Conservation (phyloP, 768 basidiomycete species). For the Russula ochroleuca region DNA sequence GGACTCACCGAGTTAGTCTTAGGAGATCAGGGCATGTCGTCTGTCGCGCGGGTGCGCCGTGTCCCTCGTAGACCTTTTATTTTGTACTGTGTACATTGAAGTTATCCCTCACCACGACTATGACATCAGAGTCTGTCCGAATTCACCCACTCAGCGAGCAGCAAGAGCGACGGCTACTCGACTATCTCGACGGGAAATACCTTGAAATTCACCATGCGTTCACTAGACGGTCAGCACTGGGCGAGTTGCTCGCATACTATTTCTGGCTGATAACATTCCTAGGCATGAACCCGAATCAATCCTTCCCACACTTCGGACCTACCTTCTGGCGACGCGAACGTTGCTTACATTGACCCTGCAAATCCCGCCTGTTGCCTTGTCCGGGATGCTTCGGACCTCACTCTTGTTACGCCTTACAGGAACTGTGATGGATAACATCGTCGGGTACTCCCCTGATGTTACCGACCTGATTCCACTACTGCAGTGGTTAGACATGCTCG, state of each 20-base stretch:
- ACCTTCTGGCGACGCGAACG: conserved; percentile 53
- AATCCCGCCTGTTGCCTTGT: conserved; percentile 70
- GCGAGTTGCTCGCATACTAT: not conserved
- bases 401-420: conserved; percentile 70
- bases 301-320: conserved; percentile 54
- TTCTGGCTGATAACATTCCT: not conserved
- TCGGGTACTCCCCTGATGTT: conserved; percentile 52
- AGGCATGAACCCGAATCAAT: conserved; percentile 46
- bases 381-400: conserved; percentile 58
- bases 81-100: not conserved
- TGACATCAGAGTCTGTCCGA: not conserved
- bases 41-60: conserved; percentile 77
- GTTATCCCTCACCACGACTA: not conserved
- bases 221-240: conserved; percentile 63
- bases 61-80: conserved; percentile 75
- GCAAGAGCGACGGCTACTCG: conserved; percentile 63
- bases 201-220: conserved; percentile 61
- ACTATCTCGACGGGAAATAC: conserved; percentile 62
- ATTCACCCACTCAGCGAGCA: conserved; percentile 21
- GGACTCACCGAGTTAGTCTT: conserved; percentile 89
- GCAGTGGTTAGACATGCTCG: conserved; percentile 68
- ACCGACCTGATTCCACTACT: conserved; percentile 49
- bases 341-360: conserved; percentile 62
- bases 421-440: conserved; percentile 56
- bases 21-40: conserved; percentile 81